These are phyloP conservation scores for Mortierella polycephala DNA, from an alignment of 371 early-diverging fungal genomes.

Conservation along the genomic window DNA sequence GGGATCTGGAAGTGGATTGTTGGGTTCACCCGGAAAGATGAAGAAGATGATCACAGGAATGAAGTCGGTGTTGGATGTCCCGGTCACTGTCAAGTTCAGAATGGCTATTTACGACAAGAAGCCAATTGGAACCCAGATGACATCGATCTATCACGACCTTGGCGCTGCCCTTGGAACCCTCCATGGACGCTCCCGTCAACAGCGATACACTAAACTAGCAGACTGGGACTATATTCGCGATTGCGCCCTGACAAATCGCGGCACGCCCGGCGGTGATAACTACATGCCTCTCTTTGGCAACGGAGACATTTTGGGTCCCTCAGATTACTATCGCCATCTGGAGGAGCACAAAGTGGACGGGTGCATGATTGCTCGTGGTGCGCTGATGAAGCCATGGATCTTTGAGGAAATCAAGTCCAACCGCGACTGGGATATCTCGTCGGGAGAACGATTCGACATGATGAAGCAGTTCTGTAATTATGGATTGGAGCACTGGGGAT, in stretches of 20 bases:
- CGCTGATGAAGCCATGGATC: slow-evolving; percentile 95
- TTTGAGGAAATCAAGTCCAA: slow-evolving; percentile 93
- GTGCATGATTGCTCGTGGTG: slow-evolving; percentile 87
- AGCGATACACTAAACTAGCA: slow-evolving; percentile 91
- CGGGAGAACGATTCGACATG: slow-evolving; percentile 92
- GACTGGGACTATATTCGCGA: slow-evolving; percentile 92
- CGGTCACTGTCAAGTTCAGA: slow-evolving; percentile 93
- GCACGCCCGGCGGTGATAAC: slow-evolving; percentile 69
- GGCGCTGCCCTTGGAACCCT: slow-evolving; percentile 74
- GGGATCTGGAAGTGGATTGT: slow-evolving; percentile 90
- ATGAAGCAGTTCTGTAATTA: slow-evolving; percentile 83
- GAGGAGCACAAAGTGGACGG: slow-evolving; percentile 80
- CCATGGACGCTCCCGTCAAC: slow-evolving; percentile 94
- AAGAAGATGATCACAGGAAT: slow-evolving; percentile 83
- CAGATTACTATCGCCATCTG: slow-evolving; percentile 83
- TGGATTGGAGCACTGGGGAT: slow-evolving; percentile 97
- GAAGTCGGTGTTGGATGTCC: slow-evolving; percentile 75
- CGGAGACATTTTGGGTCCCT: slow-evolving; percentile 90
- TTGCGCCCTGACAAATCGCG: slow-evolving; percentile 60
- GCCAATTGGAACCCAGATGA: slow-evolving; percentile 79
- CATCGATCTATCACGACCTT: slow-evolving; percentile 73
- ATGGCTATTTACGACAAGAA: slow-evolving; percentile 78
- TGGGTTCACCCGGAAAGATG: slow-evolving; percentile 75
- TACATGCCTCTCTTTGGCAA: slow-evolving; percentile 73
- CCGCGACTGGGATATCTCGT: slow-evolving; percentile 91